A percentile compares a stretch with the other conserved stretches of the same genome.
Conservation (phyloP, 2,329 filamentous ascomycete genomes). For the Pleoardoris graminearum region DNA sequence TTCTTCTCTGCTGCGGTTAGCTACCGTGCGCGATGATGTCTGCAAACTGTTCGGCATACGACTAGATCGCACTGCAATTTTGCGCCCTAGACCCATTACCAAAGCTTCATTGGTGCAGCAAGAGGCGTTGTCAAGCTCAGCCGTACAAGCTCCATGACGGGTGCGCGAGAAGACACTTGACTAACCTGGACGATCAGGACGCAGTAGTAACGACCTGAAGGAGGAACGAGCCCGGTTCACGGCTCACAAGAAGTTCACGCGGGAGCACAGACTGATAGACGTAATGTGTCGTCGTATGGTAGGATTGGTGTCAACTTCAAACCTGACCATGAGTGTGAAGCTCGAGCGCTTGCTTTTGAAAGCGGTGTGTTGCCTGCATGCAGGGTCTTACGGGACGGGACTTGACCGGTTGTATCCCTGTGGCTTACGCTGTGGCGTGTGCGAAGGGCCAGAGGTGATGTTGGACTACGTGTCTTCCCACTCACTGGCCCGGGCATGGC, state of each 20-base stretch:
- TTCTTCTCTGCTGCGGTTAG: too few species aligned
- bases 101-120: too few species aligned
- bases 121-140: too few species aligned
- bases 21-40: too few species aligned
- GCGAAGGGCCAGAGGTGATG: conserved; percentile 1
- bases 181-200: too few species aligned
- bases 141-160: too few species aligned
- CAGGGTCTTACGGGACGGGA: conserved; percentile 11
- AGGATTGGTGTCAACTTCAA: neutral
- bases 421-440: conserved; percentile 7
- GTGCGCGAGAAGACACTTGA: too few species aligned
- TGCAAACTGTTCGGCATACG: too few species aligned
- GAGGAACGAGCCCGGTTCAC: neutral
- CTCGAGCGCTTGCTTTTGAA: neutral
- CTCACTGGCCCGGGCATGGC: neutral
- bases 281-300: neutral
- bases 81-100: too few species aligned
- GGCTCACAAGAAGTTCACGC: neutral
- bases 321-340: neutral
- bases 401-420: conserved; percentile 6
- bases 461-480: neutral
- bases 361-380: conserved; percentile 2
- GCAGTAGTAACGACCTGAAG: too few species aligned
- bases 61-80: too few species aligned
- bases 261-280: neutral